Percentiles rank a stretch among this genome's conserved stretches.
phyloP scores from a whole-genome alignment of 495 filamentous ascomycete genomes.

The Hyaloscypha hepaticicola region DNA sequence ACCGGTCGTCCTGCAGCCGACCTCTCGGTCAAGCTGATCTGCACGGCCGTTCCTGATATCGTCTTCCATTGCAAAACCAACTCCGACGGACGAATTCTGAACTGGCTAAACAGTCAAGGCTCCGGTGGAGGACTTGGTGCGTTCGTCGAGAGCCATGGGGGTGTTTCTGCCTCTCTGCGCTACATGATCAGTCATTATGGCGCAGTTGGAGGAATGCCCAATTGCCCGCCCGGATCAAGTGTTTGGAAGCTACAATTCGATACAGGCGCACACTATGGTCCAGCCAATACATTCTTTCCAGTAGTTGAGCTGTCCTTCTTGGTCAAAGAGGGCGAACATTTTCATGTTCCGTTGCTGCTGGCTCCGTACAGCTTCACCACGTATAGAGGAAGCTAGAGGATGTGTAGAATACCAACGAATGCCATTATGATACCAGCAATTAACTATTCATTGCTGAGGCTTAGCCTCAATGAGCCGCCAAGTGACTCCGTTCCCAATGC shows the following conservation, averaged over 20 bases:
- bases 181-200: conserved; percentile 30
- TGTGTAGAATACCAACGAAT: background rate
- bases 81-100: conserved; percentile 79
- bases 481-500: background rate
- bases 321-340: conserved; percentile 72
- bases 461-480: background rate
- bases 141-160: conserved; percentile 43
- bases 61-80: conserved; percentile 61
- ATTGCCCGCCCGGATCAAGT: conserved; percentile 41
- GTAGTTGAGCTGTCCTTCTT: conserved; percentile 87
- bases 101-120: conserved; percentile 53
- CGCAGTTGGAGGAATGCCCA: conserved; percentile 34
- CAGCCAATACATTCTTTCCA: conserved; percentile 81
- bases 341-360: conserved; percentile 89
- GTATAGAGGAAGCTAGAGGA: conserved; percentile 69
- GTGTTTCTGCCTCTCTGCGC: conserved; percentile 37
- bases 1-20: conserved; percentile 66
- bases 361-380: conserved; percentile 92
- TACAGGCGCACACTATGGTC: conserved; percentile 73
- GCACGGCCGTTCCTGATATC: conserved; percentile 44
- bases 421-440: background rate
- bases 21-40: conserved; percentile 76
- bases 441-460: background rate
- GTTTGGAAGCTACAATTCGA: conserved; percentile 78
- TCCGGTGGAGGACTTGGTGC: conserved; percentile 10